Evolutionary conservation across 495 filamentous ascomycete species (phyloP).

Genomic region (Cercophora samala): DNA sequence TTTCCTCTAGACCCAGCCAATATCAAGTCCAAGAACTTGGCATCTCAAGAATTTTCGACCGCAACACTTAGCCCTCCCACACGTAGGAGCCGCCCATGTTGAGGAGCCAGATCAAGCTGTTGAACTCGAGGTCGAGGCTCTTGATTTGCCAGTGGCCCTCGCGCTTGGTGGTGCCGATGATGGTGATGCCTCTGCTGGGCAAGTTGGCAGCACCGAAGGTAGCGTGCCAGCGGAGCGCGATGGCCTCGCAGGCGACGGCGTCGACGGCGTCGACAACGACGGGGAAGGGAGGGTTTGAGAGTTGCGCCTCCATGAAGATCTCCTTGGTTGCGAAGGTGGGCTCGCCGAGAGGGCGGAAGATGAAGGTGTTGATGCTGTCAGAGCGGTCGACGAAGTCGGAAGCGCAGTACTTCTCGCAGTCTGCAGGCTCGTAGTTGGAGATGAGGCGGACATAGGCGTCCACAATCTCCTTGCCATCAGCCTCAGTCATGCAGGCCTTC

Average conservation of each 20-base stretch:
- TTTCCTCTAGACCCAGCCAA: constrained; percentile 1
- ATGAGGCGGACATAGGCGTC: constrained; percentile 34
- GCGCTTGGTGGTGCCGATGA: constrained; percentile 33
- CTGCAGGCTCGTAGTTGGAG: constrained; percentile 34
- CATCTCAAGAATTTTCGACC: not conserved
- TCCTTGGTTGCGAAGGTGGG: constrained; percentile 37
- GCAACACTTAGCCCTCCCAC: constrained; percentile 32
- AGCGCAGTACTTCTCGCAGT: constrained; percentile 38
- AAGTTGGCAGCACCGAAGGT: constrained; percentile 36
- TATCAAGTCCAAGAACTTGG: not conserved
- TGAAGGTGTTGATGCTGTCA: constrained; percentile 42
- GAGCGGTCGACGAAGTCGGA: constrained; percentile 34
- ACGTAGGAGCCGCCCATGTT: constrained; percentile 38
- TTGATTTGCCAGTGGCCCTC: constrained; percentile 33
- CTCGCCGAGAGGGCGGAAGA: constrained; percentile 32
- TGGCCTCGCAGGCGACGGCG: constrained; percentile 33
- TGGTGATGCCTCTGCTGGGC: constrained; percentile 34
- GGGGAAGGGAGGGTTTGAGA: constrained; percentile 35
- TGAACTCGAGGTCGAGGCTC: constrained; percentile 38
- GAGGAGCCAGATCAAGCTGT: constrained; percentile 39
- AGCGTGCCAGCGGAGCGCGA: constrained; percentile 37
- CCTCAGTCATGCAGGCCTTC: constrained; percentile 28
- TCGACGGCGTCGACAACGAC: constrained; percentile 34
- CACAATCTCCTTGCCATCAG: constrained; percentile 31
- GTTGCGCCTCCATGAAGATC: constrained; percentile 38